These are phyloP conservation scores for Voacanga thouarsii DNA, from an alignment of 257 asterid genomes.

Conservation along the genomic window DNA sequence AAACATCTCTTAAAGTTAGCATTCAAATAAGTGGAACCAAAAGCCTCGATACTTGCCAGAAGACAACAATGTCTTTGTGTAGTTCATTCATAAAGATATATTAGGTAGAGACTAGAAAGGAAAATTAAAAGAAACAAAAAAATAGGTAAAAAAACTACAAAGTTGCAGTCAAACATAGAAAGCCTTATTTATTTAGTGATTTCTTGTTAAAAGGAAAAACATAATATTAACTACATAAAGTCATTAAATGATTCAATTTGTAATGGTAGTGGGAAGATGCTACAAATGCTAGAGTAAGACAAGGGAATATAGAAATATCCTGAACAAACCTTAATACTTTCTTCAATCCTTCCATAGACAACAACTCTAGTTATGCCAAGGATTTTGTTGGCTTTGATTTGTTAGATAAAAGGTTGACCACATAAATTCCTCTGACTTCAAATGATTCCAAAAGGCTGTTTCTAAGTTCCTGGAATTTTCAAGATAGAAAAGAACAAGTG, in stretches of 20 bases:
- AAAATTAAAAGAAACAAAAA: neutral
- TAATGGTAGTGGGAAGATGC: neutral
- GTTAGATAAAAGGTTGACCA: conserved; percentile 46
- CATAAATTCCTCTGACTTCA: too few relatives aligned
- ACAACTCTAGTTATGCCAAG: conserved; percentile 53
- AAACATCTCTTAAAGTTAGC: too few relatives aligned
- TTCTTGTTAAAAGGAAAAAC: neutral
- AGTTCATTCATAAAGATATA: conserved; percentile 11
- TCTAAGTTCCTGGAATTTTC: conserved; percentile 60
- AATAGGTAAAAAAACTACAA: neutral
- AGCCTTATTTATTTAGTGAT: neutral
- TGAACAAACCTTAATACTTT: conserved; percentile 69
- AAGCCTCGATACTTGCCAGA: too few relatives aligned
- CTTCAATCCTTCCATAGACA: conserved; percentile 78
- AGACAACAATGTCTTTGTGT: too few relatives aligned
- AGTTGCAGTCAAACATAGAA: neutral
- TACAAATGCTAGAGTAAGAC: neutral
- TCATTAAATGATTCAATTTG: neutral
- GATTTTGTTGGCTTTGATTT: conserved; percentile 44
- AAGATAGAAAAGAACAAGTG: conserved; percentile 7
- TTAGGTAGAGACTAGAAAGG: neutral
- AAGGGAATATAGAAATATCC: neutral
- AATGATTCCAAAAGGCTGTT: too few relatives aligned
- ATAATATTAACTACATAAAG: too few relatives aligned
- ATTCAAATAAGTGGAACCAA: too few relatives aligned